A percentile compares a stretch with the other conserved stretches of the same genome.
phyloP scores from a whole-genome alignment of 305 asterid genomes.

The Fraxinus xanthoxyloides region DNA sequence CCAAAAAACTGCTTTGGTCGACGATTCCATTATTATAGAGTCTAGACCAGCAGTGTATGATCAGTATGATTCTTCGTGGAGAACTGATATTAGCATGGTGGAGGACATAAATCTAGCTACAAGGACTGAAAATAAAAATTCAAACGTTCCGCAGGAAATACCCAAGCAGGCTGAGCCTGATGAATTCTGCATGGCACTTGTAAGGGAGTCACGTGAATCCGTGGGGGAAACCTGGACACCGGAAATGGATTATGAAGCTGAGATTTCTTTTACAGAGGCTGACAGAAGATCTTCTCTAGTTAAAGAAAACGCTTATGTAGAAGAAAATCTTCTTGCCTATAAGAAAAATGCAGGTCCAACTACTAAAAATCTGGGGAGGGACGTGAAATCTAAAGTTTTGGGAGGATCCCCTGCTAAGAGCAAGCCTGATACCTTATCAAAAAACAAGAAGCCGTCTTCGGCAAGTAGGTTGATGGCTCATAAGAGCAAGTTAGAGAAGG shows the following conservation, averaged over 20 bases:
- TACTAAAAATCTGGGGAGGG: slow-evolving; percentile 26
- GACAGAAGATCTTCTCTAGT: slow-evolving; percentile 37
- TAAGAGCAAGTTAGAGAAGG: slow-evolving; percentile 74
- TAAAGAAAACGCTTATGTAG: slow-evolving; percentile 34
- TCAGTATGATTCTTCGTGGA: slow-evolving; percentile 55
- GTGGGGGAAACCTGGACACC: slow-evolving; percentile 58
- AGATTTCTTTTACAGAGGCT: slow-evolving; percentile 43
- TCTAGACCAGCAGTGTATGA: slow-evolving; percentile 39
- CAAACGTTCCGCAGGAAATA: slow-evolving; percentile 16
- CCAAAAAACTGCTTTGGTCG: slow-evolving; percentile 39
- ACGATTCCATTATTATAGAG: slow-evolving; percentile 76
- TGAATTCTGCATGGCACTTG: slow-evolving; percentile 65
- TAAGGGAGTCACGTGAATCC: slow-evolving; percentile 62
- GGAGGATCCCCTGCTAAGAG: slow-evolving; percentile 39
- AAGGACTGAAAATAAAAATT: slow-evolving; percentile 32
- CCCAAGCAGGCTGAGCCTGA: slow-evolving; percentile 48
- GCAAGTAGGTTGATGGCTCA: slow-evolving; percentile 40
- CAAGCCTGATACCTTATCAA: slow-evolving; percentile 35
- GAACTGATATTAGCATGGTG: slow-evolving; percentile 58
- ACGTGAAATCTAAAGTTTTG: slow-evolving; percentile 33
- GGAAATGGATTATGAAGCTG: slow-evolving; percentile 66
- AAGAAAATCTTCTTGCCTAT: slow-evolving; percentile 35
- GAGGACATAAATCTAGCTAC: slow-evolving; percentile 37
- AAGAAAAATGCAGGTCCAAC: slow-evolving; percentile 31
- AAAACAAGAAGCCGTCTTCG: slow-evolving; percentile 55